These are phyloP conservation scores for Logfia minima DNA, from an alignment of 129 eudicot species.

Conservation along the genomic window DNA sequence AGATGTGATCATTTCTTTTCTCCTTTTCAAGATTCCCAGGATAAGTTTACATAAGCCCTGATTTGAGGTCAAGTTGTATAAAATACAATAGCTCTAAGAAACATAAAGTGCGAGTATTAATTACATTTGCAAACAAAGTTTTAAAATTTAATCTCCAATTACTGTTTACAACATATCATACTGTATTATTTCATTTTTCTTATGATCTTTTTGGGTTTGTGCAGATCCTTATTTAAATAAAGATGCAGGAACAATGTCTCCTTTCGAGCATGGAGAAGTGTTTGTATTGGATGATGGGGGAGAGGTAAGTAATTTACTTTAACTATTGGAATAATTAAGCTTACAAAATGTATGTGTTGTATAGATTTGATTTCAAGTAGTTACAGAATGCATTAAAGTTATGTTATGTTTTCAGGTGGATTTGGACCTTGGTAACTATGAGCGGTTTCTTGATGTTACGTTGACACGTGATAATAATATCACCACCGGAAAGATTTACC, in stretches of 20 bases:
- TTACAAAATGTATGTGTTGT: not conserved
- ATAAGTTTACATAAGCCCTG: not conserved
- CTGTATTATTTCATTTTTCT: not conserved
- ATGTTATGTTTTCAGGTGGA: constrained; percentile 70
- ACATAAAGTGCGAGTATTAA: not conserved
- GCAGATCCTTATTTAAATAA: constrained; percentile 94
- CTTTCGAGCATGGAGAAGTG: constrained; percentile 98
- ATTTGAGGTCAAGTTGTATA: constrained; percentile 16
- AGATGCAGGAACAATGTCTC: constrained; percentile 99
- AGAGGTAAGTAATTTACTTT: constrained; percentile 53
- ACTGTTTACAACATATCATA: not conserved
- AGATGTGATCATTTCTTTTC: not conserved
- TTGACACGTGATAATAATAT: constrained; percentile 89
- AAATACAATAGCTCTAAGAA: not conserved
- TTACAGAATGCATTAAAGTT: not conserved
- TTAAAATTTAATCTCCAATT: not conserved
- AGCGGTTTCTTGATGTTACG: constrained; percentile 85
- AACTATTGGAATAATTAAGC: not conserved
- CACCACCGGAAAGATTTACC: constrained; percentile 94
- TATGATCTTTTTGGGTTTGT: not conserved
- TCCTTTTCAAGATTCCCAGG: not conserved
- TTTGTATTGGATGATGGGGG: constrained; percentile 97
- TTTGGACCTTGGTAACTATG: constrained; percentile 98
- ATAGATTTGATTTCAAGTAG: not conserved
- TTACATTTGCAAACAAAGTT: not conserved